Evolutionary conservation across 345 rosid species (phyloP).

Genomic region (Litchi chinensis): DNA sequence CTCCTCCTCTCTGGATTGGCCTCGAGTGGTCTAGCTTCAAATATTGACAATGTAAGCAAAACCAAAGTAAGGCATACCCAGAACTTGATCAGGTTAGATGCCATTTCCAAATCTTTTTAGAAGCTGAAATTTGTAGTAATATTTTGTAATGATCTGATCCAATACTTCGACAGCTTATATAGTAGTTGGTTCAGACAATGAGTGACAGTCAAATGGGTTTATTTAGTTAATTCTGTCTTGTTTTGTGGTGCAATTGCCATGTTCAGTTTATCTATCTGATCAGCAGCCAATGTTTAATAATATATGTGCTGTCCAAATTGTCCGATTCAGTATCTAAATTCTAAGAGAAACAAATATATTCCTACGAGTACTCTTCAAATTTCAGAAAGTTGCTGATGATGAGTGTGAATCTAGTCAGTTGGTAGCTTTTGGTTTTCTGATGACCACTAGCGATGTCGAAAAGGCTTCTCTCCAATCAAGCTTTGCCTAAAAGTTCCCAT

Average conservation of each 20-base stretch:
- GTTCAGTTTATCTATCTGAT: neutral
- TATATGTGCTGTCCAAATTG: slow-evolving; percentile 18
- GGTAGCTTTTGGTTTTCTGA: neutral
- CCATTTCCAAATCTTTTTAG: slow-evolving; percentile 20
- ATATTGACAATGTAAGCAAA: slow-evolving; percentile 15
- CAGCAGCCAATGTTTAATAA: slow-evolving; percentile 22
- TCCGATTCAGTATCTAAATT: neutral
- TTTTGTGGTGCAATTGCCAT: neutral
- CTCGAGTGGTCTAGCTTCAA: slow-evolving; percentile 23
- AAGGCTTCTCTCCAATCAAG: neutral
- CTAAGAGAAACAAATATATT: neutral
- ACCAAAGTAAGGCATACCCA: slow-evolving; percentile 27
- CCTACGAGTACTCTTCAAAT: neutral
- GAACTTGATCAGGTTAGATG: slow-evolving; percentile 22
- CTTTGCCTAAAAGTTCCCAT: neutral
- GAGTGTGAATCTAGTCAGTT: slow-evolving; percentile 25
- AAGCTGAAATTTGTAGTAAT: neutral
- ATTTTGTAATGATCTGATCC: neutral
- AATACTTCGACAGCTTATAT: neutral
- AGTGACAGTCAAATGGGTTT: slow-evolving; percentile 19
- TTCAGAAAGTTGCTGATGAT: neutral
- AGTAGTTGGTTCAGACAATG: neutral
- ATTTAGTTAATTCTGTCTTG: slow-evolving; percentile 1
- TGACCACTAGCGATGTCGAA: slow-evolving; percentile 2
- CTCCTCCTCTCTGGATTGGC: slow-evolving; percentile 13